Percentiles rank a stretch among this genome's conserved stretches.
Conservation (phyloP, 768 basidiomycete species). For the Erythrobasidium yunnanense region DNA sequence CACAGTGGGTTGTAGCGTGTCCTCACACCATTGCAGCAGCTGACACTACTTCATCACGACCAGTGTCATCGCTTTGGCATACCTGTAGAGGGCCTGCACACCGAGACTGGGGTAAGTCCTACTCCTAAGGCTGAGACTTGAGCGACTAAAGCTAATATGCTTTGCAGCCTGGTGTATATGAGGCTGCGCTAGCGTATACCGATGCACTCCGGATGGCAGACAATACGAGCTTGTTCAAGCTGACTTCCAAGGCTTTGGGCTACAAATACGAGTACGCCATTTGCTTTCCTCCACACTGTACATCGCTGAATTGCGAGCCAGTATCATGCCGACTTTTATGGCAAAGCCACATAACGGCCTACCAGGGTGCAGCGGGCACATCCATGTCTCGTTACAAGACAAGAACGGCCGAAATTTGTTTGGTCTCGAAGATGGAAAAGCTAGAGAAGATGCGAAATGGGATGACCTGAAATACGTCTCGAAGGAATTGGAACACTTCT, state of each 20-base stretch:
- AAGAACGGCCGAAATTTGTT: conserved; percentile 64
- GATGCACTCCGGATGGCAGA: conserved; percentile 71
- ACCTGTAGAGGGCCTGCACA: conserved; percentile 64
- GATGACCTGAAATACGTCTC: conserved; percentile 77
- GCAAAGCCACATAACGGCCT: conserved; percentile 63
- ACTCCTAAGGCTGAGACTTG: background rate
- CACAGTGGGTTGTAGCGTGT: conserved; percentile 34
- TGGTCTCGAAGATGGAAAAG: conserved; percentile 55
- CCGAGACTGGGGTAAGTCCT: conserved; percentile 74
- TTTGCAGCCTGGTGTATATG: conserved; percentile 35
- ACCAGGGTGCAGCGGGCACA: conserved; percentile 91
- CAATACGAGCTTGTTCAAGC: conserved; percentile 86
- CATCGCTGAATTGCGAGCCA: too few species aligned
- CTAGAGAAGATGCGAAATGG: conserved; percentile 60
- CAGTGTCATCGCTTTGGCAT: conserved; percentile 60
- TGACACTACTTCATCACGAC: background rate
- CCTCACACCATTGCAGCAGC: background rate
- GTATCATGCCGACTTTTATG: conserved; percentile 92
- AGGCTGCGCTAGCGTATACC: conserved; percentile 73
- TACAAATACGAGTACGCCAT: conserved; percentile 21
- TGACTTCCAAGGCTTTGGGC: conserved; percentile 62
- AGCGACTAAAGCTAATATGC: background rate
- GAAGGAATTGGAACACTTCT: conserved; percentile 67
- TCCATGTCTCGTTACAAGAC: conserved; percentile 77
- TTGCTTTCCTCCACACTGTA: background rate